Evolutionary conservation across 257 asterid genomes (phyloP), one percentile per base, ranked within the genome.

Genomic region (Leptodermis oblonga): DNA sequence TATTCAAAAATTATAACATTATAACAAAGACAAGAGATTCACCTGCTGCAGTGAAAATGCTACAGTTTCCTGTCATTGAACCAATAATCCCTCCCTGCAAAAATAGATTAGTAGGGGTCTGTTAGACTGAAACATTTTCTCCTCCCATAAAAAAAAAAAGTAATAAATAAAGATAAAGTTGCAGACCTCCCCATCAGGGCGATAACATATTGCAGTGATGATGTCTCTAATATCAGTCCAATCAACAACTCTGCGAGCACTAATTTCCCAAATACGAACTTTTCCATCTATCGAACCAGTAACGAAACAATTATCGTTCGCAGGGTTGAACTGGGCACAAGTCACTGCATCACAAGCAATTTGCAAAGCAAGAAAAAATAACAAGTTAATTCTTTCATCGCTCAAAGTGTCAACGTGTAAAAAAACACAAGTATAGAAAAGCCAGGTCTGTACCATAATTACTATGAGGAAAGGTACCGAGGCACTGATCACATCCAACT

Each of bases 241-340:
- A 65, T 85, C 87, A 70, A 91, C 85, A 79, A 94, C 99, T 72
- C 86, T 90, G 73, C 88, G 68, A 68, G 87, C 77, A 65, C 65
- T 78, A 25, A 85, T 73, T 18, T 75, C 79, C 99, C 99, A 94
- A 73, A 94, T 85, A 26, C 99, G 96, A 68, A 89, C 85, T 80
- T 94, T 94, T 58, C 99, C 98, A 62, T 94, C 99, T 67, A 94
- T 86, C 30, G 99, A 91, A 52, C 99, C 98, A 76, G 96, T 94
- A 77, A 94, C 68, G 84, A 94, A 94, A 81, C 76, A 84, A 75
- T 89, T 89, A 73, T 89, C 83, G 33, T 85, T 81, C 78, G 79
- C 76, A 0, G 98, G 97, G 73, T 87, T 86, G 78, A 91, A 91
- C 65, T 90, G 96, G 76, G 82, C 68, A 80, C 96, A 85, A 43